Conservation (phyloP, 1,284 basidiomycete species). For the Exobasidium cylindrosporum region DNA sequence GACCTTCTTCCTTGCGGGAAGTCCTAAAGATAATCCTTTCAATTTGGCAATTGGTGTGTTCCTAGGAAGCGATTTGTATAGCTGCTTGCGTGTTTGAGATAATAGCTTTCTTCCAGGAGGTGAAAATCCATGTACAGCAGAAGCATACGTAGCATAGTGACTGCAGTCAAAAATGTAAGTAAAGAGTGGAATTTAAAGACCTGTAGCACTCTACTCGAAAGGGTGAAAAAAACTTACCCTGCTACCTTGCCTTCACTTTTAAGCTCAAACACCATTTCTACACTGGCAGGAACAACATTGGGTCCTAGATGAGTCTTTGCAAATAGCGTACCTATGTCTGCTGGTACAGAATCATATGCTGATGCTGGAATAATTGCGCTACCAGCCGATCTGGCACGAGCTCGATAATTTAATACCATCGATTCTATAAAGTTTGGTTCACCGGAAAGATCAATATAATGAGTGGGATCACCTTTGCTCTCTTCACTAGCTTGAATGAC, state of each 20-base stretch:
- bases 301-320: slow-evolving; percentile 9
- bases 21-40: slow-evolving; percentile 15
- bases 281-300: slow-evolving; percentile 14
- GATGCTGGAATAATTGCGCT: slow-evolving; percentile 15
- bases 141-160: slow-evolving; percentile 25
- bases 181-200: neutral
- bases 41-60: slow-evolving; percentile 14
- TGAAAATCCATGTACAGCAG: slow-evolving; percentile 23
- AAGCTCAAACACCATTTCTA: slow-evolving; percentile 21
- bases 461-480: neutral
- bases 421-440: slow-evolving; percentile 17
- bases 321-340: slow-evolving; percentile 17
- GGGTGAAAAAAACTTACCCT: slow-evolving; percentile 7
- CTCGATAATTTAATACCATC: slow-evolving; percentile 16
- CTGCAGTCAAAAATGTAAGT: neutral
- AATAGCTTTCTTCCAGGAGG: slow-evolving; percentile 16
- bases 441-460: slow-evolving; percentile 18
- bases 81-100: neutral
- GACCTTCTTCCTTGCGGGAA: slow-evolving; percentile 12
- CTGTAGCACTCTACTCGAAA: neutral
- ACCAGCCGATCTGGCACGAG: slow-evolving; percentile 6
- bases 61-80: slow-evolving; percentile 4
- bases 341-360: slow-evolving; percentile 19
- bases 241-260: neutral
- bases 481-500: slow-evolving; percentile 62